A percentile compares a stretch with the other conserved stretches of the same genome.
phyloP scores from a whole-genome alignment of 1,284 basidiomycete genomes.

The Cystobasidium pallidum region DNA sequence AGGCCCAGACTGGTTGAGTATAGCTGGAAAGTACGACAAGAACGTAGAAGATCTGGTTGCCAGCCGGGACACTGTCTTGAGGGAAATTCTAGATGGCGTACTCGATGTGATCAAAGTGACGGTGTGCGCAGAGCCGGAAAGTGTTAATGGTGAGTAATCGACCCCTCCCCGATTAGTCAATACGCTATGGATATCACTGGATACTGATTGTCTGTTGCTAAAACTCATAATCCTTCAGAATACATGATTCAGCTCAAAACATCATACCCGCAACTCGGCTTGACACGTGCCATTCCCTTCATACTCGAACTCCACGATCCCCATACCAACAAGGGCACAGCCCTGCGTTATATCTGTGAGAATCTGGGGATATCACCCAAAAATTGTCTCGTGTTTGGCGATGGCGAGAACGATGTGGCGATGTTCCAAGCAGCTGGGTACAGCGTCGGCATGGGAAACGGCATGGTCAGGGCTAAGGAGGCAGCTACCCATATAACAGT shows the following conservation, averaged over 20 bases:
- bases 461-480: constrained; percentile 30
- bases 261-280: constrained; percentile 30
- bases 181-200: too few species aligned
- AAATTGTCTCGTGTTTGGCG: constrained; percentile 43
- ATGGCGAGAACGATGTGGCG: constrained; percentile 45
- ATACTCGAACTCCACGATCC: constrained; percentile 45
- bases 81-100: constrained; percentile 21
- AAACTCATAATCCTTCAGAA: constrained; percentile 1
- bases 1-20: constrained; percentile 40
- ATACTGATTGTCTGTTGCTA: neutral
- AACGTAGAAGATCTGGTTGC: constrained; percentile 26
- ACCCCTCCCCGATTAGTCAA: too few species aligned
- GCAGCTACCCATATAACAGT: constrained; percentile 28
- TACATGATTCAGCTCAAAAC: constrained; percentile 18
- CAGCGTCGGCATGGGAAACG: constrained; percentile 43
- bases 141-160: constrained; percentile 31
- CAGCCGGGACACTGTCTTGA: constrained; percentile 29
- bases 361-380: constrained; percentile 9
- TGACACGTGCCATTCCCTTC: constrained; percentile 45
- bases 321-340: constrained; percentile 43
- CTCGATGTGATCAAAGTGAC: constrained; percentile 44
- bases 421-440: constrained; percentile 40
- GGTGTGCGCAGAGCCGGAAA: constrained; percentile 37
- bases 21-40: constrained; percentile 41
- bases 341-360: constrained; percentile 36